These are phyloP conservation scores for Lycium barbarum DNA, from an alignment of 257 asterid genomes.

Conservation along the genomic window DNA sequence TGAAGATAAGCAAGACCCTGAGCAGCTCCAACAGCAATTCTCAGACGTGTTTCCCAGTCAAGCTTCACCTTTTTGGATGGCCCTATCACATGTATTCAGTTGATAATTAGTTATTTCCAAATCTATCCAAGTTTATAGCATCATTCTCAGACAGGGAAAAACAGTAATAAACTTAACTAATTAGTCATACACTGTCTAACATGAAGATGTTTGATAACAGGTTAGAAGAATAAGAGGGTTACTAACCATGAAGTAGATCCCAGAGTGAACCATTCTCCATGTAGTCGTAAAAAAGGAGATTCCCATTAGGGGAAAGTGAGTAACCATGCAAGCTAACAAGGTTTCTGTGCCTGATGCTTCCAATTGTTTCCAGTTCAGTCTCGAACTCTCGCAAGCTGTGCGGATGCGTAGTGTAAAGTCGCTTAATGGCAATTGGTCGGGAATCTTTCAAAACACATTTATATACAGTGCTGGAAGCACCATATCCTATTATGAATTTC, in stretches of 20 bases:
- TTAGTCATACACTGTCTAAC: background rate
- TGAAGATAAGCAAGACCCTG: slow-evolving; percentile 98
- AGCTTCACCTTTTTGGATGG: slow-evolving; percentile 85
- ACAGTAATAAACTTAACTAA: background rate
- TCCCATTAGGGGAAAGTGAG: slow-evolving; percentile 77
- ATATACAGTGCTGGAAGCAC: slow-evolving; percentile 95
- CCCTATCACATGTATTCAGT: slow-evolving; percentile 46
- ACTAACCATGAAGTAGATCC: slow-evolving; percentile 97
- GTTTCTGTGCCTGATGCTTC: slow-evolving; percentile 90
- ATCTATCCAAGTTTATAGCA: no score
- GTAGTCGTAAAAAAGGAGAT: slow-evolving; percentile 94
- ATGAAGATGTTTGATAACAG: background rate
- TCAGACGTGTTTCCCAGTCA: slow-evolving; percentile 93
- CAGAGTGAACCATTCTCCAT: slow-evolving; percentile 99
- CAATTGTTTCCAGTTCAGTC: slow-evolving; percentile 89
- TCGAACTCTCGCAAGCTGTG: slow-evolving; percentile 78
- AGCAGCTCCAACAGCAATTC: slow-evolving; percentile 94
- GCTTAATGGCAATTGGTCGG: slow-evolving; percentile 94
- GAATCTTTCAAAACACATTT: slow-evolving; percentile 84
- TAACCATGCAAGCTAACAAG: slow-evolving; percentile 97
- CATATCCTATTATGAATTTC: slow-evolving; percentile 84
- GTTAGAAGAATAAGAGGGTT: background rate
- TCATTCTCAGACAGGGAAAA: background rate
- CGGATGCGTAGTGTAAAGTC: slow-evolving; percentile 71
- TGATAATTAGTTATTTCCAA: background rate